phyloP scores from a whole-genome alignment of 495 filamentous ascomycete genomes.

The Xylaria acuta region DNA sequence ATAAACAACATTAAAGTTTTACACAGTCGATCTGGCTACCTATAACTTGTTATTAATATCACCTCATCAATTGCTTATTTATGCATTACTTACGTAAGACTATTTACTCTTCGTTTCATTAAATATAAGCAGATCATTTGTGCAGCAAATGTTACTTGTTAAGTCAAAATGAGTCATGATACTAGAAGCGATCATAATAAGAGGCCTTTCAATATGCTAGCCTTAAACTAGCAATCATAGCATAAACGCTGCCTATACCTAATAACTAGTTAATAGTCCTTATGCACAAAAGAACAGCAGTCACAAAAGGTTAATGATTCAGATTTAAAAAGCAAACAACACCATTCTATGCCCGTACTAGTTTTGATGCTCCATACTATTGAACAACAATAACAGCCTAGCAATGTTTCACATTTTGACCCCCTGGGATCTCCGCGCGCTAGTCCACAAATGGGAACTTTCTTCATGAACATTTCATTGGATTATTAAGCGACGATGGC shows the following conservation, averaged over 20 bases:
- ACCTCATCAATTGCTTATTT: neutral
- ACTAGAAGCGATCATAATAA: neutral
- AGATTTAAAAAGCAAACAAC: neutral
- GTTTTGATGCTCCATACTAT: neutral
- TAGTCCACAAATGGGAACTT: neutral
- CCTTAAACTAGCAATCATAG: neutral
- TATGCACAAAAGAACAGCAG: too few species aligned
- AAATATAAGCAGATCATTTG: neutral
- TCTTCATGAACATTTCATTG: neutral
- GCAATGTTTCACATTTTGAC: neutral
- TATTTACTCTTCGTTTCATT: neutral
- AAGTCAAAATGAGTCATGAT: neutral
- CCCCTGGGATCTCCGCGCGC: neutral
- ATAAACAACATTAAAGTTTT: neutral
- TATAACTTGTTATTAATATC: neutral
- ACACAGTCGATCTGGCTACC: neutral
- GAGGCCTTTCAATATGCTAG: neutral
- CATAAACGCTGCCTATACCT: neutral
- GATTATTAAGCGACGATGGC: conserved; percentile 22
- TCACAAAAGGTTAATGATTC: neutral
- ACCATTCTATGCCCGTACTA: neutral
- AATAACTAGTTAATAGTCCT: too few species aligned
- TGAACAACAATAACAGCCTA: neutral
- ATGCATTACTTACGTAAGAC: neutral
- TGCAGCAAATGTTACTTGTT: neutral